phyloP scores from a whole-genome alignment of 176 grass and related monocot species.

The Triticum timopheevii region DNA sequence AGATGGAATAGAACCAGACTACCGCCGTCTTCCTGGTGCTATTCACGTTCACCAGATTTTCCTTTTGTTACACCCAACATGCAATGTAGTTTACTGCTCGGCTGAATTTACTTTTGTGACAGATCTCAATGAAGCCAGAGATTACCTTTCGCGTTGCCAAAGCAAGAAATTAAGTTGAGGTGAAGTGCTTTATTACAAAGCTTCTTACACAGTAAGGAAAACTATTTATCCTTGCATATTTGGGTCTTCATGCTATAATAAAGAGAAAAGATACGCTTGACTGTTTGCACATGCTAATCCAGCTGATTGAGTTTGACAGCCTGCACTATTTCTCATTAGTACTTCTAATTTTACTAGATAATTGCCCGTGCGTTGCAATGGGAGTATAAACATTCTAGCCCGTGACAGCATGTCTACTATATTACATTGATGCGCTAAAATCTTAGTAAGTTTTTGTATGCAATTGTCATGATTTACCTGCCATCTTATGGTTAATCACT shows the following conservation, averaged over 20 bases:
- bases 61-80: slow-evolving; percentile 1
- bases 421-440: too few species aligned
- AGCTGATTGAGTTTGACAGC: neutral
- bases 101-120: slow-evolving; percentile 28
- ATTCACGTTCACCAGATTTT: slow-evolving; percentile 5
- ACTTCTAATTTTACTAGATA: neutral
- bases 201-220: neutral
- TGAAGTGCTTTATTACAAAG: slow-evolving; percentile 1
- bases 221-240: neutral
- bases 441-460: too few species aligned
- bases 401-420: too few species aligned
- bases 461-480: too few species aligned
- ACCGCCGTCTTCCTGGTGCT: slow-evolving; percentile 66
- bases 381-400: too few species aligned
- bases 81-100: neutral
- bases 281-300: slow-evolving; percentile 9
- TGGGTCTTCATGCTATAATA: slow-evolving; percentile 8
- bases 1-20: slow-evolving; percentile 95
- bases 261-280: neutral
- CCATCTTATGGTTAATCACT: too few species aligned
- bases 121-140: slow-evolving; percentile 78
- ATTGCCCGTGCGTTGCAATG: too few species aligned
- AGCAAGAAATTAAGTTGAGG: slow-evolving; percentile 49
- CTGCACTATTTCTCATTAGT: neutral
- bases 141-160: slow-evolving; percentile 67